These are phyloP conservation scores for Boletales sp. DNA, from an alignment of 768 basidiomycete species.

Conservation along the genomic window DNA sequence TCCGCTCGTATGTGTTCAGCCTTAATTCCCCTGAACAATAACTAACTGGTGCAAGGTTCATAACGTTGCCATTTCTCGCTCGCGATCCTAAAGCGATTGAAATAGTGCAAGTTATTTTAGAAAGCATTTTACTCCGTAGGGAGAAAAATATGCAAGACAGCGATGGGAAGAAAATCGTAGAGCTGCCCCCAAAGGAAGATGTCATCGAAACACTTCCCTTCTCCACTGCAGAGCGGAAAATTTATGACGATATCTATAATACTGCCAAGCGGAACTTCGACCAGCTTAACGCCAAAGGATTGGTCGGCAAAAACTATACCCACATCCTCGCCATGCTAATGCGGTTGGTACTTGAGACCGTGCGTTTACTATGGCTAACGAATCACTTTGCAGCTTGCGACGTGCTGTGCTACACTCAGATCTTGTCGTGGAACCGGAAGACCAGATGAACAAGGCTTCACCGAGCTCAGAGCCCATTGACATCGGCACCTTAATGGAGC, in stretches of 20 bases:
- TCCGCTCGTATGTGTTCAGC: slow-evolving; percentile 64
- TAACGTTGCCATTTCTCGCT: slow-evolving; percentile 87
- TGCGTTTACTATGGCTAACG: slow-evolving; percentile 4
- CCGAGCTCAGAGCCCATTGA: slow-evolving; percentile 41
- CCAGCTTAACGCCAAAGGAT: slow-evolving; percentile 71
- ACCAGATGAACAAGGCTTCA: slow-evolving; percentile 33
- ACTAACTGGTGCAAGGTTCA: slow-evolving; percentile 52
- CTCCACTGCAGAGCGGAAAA: slow-evolving; percentile 72
- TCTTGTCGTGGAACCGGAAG: slow-evolving; percentile 62
- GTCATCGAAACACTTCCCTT: slow-evolving; percentile 75
- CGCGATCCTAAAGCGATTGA: slow-evolving; percentile 92
- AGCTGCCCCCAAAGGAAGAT: slow-evolving; percentile 84
- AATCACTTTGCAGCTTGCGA: slow-evolving; percentile 54
- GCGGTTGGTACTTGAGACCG: slow-evolving; percentile 49
- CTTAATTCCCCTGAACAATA: background rate
- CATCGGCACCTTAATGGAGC: slow-evolving; percentile 55
- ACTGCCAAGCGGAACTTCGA: slow-evolving; percentile 81
- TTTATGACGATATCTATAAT: slow-evolving; percentile 84
- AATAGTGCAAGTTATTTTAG: slow-evolving; percentile 91
- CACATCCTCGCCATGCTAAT: slow-evolving; percentile 94
- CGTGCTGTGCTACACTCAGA: slow-evolving; percentile 91
- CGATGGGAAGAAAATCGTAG: slow-evolving; percentile 84
- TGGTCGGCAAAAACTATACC: slow-evolving; percentile 76
- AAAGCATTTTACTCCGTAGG: slow-evolving; percentile 80
- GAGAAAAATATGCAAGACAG: slow-evolving; percentile 91